Percentiles rank a stretch among this genome's conserved stretches.
Conservation (phyloP, 75 land plant genomes). For the Cunninghamia lanceolata region DNA sequence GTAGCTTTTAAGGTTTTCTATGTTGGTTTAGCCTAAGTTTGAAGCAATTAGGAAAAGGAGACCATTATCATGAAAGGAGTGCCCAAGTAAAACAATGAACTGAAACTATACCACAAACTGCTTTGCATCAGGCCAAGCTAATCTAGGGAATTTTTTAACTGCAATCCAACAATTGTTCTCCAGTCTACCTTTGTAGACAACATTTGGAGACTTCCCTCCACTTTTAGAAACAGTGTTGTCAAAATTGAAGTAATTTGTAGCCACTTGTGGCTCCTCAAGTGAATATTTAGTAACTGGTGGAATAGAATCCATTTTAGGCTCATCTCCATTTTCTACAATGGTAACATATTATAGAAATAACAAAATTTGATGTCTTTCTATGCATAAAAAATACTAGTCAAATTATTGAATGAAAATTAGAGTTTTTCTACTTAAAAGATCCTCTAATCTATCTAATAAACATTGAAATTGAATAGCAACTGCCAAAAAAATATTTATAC, state of each 20-base stretch:
- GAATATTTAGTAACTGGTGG: conserved; percentile 30
- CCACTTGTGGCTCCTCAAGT: conserved; percentile 28
- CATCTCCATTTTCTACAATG: conserved; percentile 30
- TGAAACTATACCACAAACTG: conserved; percentile 45
- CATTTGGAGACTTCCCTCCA: conserved; percentile 80
- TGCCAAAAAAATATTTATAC: not conserved
- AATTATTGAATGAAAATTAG: not conserved
- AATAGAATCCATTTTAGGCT: conserved; percentile 25
- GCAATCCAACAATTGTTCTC: conserved; percentile 77
- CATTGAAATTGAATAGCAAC: not conserved
- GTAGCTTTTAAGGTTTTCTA: not conserved
- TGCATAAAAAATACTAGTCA: not conserved
- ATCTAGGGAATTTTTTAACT: conserved; percentile 68
- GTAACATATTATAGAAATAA: not conserved
- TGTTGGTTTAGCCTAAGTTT: not conserved
- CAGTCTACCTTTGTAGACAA: too few species aligned
- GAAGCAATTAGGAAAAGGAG: not conserved
- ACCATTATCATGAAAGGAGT: not conserved
- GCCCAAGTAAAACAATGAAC: too few species aligned
- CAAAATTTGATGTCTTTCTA: not conserved
- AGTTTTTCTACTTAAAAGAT: not conserved
- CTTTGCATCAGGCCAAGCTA: conserved; percentile 78
- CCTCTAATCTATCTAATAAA: not conserved
- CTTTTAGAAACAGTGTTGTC: conserved; percentile 40
- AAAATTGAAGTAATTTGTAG: conserved; percentile 32